Conservation (phyloP, 192 early-diverging fungal species). For the Rhizophagus clarus region DNA sequence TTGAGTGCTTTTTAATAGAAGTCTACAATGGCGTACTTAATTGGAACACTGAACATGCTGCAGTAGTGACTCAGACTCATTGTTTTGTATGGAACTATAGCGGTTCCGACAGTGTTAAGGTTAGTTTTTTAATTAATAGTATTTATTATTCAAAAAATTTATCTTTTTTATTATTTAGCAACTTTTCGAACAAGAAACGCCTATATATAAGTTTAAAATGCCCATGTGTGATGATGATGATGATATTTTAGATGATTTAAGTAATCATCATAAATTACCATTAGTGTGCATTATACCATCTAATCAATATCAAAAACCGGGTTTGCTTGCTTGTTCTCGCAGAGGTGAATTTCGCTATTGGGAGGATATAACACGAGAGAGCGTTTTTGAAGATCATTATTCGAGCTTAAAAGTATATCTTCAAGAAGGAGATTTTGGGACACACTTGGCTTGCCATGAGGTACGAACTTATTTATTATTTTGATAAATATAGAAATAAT, state of each 20-base stretch:
- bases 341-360: slow-evolving; percentile 35
- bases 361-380: slow-evolving; percentile 17
- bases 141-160: not conserved
- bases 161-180: slow-evolving; percentile 9
- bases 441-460: slow-evolving; percentile 21
- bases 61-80: not conserved
- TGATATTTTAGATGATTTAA: not conserved
- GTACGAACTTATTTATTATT: not conserved
- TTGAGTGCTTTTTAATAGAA: slow-evolving; percentile 7
- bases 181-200: not conserved
- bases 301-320: not conserved
- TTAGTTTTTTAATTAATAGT: not conserved
- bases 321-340: slow-evolving; percentile 26
- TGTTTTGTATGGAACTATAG: slow-evolving; percentile 29
- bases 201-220: slow-evolving; percentile 9
- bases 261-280: slow-evolving; percentile 14
- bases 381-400: not conserved
- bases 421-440: slow-evolving; percentile 15
- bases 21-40: slow-evolving; percentile 2
- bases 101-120: slow-evolving; percentile 9
- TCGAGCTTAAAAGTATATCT: slow-evolving; percentile 21
- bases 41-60: slow-evolving; percentile 3
- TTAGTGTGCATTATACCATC: slow-evolving; percentile 29
- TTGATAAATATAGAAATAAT: not conserved
- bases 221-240: slow-evolving; percentile 7